Evolutionary conservation across 257 asterid species (phyloP).

Genomic region (Jasminum sambac): DNA sequence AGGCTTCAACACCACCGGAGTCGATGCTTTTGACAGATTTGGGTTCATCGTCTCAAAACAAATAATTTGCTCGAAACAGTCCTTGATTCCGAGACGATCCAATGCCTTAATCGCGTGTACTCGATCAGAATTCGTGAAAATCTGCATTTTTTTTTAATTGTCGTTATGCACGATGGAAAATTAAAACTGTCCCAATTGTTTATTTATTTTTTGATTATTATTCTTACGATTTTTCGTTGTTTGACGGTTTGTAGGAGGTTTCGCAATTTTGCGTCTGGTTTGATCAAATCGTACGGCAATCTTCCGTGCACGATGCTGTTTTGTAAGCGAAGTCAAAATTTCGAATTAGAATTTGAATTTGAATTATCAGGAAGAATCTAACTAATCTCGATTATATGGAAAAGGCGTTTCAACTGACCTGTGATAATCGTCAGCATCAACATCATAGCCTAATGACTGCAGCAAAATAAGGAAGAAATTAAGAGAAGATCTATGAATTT

Average conservation of each 20-base stretch:
- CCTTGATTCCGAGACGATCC: slow-evolving; percentile 68
- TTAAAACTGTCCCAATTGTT: background rate
- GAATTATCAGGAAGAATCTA: background rate
- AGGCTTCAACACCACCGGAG: slow-evolving; percentile 79
- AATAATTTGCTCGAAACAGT: slow-evolving; percentile 71
- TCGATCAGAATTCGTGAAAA: slow-evolving; percentile 80
- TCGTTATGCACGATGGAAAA: too few species aligned
- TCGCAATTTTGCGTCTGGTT: slow-evolving; percentile 56
- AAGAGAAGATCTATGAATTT: background rate
- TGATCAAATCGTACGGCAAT: slow-evolving; percentile 74
- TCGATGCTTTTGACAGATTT: slow-evolving; percentile 35
- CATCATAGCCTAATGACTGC: slow-evolving; percentile 74
- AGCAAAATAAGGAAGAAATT: background rate
- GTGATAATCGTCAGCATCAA: slow-evolving; percentile 85
- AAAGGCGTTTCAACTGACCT: slow-evolving; percentile 36
- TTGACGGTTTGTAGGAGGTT: slow-evolving; percentile 54
- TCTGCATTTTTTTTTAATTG: slow-evolving; percentile 34
- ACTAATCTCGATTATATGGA: background rate
- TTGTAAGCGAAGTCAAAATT: background rate
- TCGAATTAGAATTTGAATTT: background rate
- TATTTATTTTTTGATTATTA: too few species aligned
- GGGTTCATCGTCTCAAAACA: slow-evolving; percentile 93
- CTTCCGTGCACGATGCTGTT: slow-evolving; percentile 87
- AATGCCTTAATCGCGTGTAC: slow-evolving; percentile 65
- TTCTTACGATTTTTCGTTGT: slow-evolving; percentile 72